Evolutionary conservation across 2,329 filamentous ascomycete genomes (phyloP).

Genomic region (Coleophoma cylindrospora): DNA sequence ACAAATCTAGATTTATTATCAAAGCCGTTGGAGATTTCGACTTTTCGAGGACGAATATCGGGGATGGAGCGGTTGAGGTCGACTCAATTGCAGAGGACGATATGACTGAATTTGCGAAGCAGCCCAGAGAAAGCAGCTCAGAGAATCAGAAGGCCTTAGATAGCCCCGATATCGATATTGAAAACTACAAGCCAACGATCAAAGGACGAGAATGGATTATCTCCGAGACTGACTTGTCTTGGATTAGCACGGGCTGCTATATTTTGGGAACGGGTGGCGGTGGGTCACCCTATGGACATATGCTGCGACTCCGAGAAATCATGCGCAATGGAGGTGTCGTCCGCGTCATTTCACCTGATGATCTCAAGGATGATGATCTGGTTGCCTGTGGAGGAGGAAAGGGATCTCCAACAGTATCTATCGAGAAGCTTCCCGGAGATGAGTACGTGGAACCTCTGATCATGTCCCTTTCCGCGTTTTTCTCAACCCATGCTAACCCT

Average conservation of each 20-base stretch:
- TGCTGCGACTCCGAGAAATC: constrained; percentile 45
- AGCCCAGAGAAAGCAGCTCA: constrained; percentile 1
- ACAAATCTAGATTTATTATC: constrained; percentile 48
- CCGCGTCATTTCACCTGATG: constrained; percentile 43
- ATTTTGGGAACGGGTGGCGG: constrained; percentile 56
- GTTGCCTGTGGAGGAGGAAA: constrained; percentile 52
- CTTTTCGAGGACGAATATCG: constrained; percentile 27
- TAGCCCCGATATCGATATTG: constrained; percentile 27
- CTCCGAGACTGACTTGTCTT: constrained; percentile 48
- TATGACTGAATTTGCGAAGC: constrained; percentile 24
- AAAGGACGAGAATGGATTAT: constrained; percentile 46
- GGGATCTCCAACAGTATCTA: constrained; percentile 55
- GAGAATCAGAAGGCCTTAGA: constrained; percentile 9
- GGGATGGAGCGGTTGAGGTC: background rate
- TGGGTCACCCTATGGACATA: constrained; percentile 45
- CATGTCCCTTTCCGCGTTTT: background rate
- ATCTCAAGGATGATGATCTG: constrained; percentile 43
- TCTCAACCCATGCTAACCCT: background rate
- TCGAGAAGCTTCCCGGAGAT: constrained; percentile 54
- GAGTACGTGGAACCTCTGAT: constrained; percentile 28
- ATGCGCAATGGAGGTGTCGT: constrained; percentile 45
- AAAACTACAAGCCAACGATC: constrained; percentile 41
- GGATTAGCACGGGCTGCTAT: constrained; percentile 52
- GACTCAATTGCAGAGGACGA: constrained; percentile 2
- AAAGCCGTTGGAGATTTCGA: constrained; percentile 55